Evolutionary conservation across 1,139 yeast genomes (phyloP), one percentile per base, ranked within the genome.

Genomic region (Saccharomyces pastorianus): DNA sequence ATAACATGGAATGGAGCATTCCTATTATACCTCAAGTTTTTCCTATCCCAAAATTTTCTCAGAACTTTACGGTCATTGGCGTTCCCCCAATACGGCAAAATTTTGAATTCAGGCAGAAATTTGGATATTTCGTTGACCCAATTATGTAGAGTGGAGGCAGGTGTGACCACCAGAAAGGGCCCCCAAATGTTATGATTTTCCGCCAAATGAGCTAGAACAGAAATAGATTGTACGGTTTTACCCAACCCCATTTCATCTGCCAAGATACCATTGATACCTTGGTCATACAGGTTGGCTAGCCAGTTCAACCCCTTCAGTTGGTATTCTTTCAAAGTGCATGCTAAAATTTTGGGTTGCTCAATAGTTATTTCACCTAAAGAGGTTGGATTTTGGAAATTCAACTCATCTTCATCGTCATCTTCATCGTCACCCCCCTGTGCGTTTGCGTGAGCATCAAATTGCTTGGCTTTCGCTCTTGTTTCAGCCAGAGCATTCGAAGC

Each of bases 191-290:
- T 86, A 70, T 93, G 96, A 14, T 88, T 84, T 71, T 93, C 99
- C 1, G 99, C 99, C 59, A 93, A 76, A 70, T 93, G 95, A 0
- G 98, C 91, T 72, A 93, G 80, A 20, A 95, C 98, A 1, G 97
- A 89, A 51, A 93, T 93, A 66, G 95, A 85, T 73, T 93, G 99
- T 17, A 93, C 99, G 0, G 99, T 93, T 69, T 93, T 93, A 68
- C 99, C 99, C 59, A 93, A 79, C 59, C 99, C 99, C 99, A 93
- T 93, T 73, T 93, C 99, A 74, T 93, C 99, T 7, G 99, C 99
- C 56, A 93, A 78, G 60, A 93, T 93, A 72, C 99, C 99, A 70
- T 93, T 93, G 69, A 93, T 93, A 73, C 99, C 99, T 73, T 93
- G 98, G 69, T 93, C 98, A 68, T 93, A 93, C 61, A 93, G 76